Evolutionary conservation across 2,329 filamentous ascomycete genomes (phyloP).

Genomic region (Dactylellina drechsleri): DNA sequence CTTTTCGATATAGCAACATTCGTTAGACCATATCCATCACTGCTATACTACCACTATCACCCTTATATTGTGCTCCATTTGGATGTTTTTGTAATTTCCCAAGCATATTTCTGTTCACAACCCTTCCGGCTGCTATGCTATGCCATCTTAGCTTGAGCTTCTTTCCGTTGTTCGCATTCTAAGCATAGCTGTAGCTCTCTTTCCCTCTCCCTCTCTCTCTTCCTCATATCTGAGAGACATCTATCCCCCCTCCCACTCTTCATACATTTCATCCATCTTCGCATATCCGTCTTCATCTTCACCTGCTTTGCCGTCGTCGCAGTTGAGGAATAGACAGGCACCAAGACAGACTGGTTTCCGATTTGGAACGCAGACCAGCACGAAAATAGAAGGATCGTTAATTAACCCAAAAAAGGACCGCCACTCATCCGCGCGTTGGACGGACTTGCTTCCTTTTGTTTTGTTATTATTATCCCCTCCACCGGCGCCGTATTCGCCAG

Average conservation of each 20-base stretch:
- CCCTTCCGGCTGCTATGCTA: neutral
- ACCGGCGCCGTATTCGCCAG: neutral
- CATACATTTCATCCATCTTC: too few species aligned
- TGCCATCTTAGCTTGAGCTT: too few species aligned
- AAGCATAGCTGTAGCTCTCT: neutral
- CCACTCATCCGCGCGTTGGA: slow-evolving; percentile 7
- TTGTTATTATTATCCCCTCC: neutral
- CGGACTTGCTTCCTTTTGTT: too few species aligned
- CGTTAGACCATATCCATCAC: neutral
- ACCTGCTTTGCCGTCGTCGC: neutral
- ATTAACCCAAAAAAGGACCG: slow-evolving; percentile 10
- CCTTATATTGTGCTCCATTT: too few species aligned
- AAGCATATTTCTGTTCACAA: neutral
- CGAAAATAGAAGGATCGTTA: slow-evolving; percentile 44
- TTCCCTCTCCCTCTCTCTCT: neutral
- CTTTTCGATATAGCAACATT: slow-evolving; percentile 25
- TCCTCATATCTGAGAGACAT: neutral
- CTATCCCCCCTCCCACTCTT: neutral
- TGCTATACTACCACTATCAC: neutral
- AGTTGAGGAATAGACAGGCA: slow-evolving; percentile 1
- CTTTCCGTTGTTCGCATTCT: neutral
- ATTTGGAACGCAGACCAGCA: slow-evolving; percentile 36
- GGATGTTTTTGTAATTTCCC: slow-evolving; percentile 2
- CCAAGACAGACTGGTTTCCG: slow-evolving; percentile 28
- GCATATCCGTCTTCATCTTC: too few species aligned